Percentiles rank a stretch among this genome's conserved stretches.
These are phyloP conservation scores for Gleditsia sinensis DNA, from an alignment of 306 rosid genomes.

Conservation along the genomic window DNA sequence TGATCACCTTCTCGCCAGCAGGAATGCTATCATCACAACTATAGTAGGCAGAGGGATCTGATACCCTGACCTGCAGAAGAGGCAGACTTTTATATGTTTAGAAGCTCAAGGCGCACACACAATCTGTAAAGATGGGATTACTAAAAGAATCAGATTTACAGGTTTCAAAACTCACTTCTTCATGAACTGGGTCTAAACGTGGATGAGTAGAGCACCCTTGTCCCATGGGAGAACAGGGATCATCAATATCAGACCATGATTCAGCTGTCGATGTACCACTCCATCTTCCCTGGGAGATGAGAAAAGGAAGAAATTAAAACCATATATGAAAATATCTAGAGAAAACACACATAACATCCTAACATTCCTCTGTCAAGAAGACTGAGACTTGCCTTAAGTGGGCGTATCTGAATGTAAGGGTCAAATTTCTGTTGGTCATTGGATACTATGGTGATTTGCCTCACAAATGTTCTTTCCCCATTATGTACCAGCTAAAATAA, in stretches of 20 bases:
- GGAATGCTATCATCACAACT: conserved; percentile 76
- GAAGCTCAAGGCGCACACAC: conserved; percentile 9
- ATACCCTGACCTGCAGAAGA: conserved; percentile 51
- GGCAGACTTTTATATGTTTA: background rate
- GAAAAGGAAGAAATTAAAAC: background rate
- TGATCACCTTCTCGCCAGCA: conserved; percentile 37
- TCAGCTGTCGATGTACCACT: conserved; percentile 71
- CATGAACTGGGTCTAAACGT: conserved; percentile 69
- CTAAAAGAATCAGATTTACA: background rate
- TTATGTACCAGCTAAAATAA: conserved; percentile 70
- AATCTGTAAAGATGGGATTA: conserved; percentile 13
- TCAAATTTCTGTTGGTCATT: conserved; percentile 51
- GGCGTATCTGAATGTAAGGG: conserved; percentile 43
- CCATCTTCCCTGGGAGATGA: conserved; percentile 56
- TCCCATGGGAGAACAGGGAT: conserved; percentile 63
- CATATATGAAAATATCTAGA: conserved; percentile 4
- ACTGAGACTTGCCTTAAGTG: conserved; percentile 63
- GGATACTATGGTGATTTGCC: conserved; percentile 61
- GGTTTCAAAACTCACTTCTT: conserved; percentile 68
- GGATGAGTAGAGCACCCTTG: conserved; percentile 50
- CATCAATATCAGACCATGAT: conserved; percentile 78
- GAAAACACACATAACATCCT: background rate
- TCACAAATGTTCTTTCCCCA: conserved; percentile 67
- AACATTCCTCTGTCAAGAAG: conserved; percentile 20
- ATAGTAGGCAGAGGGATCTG: conserved; percentile 64